phyloP scores from a whole-genome alignment of 2,329 filamentous ascomycete species.

The Fusarium drepaniforme region DNA sequence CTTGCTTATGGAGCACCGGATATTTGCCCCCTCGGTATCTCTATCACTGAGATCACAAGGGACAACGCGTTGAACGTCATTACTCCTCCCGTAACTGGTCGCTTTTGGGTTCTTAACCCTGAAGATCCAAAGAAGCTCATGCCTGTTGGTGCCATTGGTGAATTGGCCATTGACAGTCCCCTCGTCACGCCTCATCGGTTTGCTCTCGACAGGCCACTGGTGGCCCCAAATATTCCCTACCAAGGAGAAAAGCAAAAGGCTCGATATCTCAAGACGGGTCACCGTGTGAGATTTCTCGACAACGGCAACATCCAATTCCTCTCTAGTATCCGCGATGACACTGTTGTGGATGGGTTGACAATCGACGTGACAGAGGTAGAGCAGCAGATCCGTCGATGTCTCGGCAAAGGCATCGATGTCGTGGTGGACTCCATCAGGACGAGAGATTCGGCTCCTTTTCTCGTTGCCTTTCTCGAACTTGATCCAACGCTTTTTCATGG shows the following conservation, averaged over 20 bases:
- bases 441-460: constrained; percentile 54
- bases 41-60: constrained; percentile 57
- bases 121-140: constrained; percentile 63
- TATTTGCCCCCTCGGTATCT: constrained; percentile 64
- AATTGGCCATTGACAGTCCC: constrained; percentile 70
- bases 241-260: constrained; percentile 41
- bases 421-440: constrained; percentile 62
- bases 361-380: constrained; percentile 61
- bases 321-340: constrained; percentile 56
- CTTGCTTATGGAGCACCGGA: constrained; percentile 65
- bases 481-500: constrained; percentile 54
- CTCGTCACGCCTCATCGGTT: constrained; percentile 52
- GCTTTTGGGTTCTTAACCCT: constrained; percentile 65
- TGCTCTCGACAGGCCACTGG: constrained; percentile 43
- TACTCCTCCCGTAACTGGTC: constrained; percentile 60
- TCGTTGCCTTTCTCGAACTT: constrained; percentile 64
- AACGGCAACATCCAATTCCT: constrained; percentile 63
- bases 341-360: constrained; percentile 53
- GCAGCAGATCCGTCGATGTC: constrained; percentile 58
- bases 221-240: constrained; percentile 40
- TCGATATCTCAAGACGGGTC: constrained; percentile 63
- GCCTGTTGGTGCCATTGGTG: constrained; percentile 67
- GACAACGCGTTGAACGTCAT: constrained; percentile 56
- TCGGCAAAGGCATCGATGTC: constrained; percentile 61
- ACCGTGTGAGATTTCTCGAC: constrained; percentile 62